Percentiles rank a stretch among this genome's conserved stretches.
These are phyloP conservation scores for Aspergillus kassunensis DNA, from an alignment of 495 filamentous ascomycete species.

Conservation along the genomic window DNA sequence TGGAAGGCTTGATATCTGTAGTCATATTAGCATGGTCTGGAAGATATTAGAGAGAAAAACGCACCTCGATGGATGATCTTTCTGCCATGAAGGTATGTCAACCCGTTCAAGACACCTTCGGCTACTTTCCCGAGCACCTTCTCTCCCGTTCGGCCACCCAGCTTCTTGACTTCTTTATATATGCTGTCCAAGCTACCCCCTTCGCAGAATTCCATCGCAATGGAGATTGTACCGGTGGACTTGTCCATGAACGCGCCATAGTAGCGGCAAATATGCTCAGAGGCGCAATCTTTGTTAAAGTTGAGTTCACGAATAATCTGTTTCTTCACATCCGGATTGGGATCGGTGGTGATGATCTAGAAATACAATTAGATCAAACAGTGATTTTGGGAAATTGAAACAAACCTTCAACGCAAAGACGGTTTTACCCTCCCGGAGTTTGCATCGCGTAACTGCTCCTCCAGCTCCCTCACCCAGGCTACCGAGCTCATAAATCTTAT, in stretches of 20 bases:
- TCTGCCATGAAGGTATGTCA: conserved; percentile 93
- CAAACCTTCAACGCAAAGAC: conserved; percentile 94
- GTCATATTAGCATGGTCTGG: conserved; percentile 5
- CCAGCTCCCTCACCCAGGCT: conserved; percentile 93
- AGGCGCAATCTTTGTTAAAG: conserved; percentile 96
- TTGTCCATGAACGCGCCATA: conserved; percentile 96
- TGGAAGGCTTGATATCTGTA: conserved; percentile 92
- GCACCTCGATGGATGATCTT: conserved; percentile 92
- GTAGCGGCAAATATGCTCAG: conserved; percentile 91
- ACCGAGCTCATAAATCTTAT: conserved; percentile 81
- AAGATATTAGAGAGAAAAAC: conserved; percentile 2
- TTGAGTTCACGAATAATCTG: conserved; percentile 93
- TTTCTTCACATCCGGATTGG: conserved; percentile 94
- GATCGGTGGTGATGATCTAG: conserved; percentile 97
- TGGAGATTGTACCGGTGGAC: conserved; percentile 88
- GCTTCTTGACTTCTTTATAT: conserved; percentile 93
- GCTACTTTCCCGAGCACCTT: conserved; percentile 98
- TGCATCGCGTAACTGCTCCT: conserved; percentile 89
- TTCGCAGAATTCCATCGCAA: conserved; percentile 99
- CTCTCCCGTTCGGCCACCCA: conserved; percentile 91
- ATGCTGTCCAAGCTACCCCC: conserved; percentile 92
- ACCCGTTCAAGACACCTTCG: conserved; percentile 87
- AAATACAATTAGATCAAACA: background rate
- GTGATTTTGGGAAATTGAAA: background rate
- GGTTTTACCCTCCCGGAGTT: conserved; percentile 83